Base-by-base conservation (phyloP, 225 moss, liverwort and hornwort species). In the Marchantia paleacea region DNA sequence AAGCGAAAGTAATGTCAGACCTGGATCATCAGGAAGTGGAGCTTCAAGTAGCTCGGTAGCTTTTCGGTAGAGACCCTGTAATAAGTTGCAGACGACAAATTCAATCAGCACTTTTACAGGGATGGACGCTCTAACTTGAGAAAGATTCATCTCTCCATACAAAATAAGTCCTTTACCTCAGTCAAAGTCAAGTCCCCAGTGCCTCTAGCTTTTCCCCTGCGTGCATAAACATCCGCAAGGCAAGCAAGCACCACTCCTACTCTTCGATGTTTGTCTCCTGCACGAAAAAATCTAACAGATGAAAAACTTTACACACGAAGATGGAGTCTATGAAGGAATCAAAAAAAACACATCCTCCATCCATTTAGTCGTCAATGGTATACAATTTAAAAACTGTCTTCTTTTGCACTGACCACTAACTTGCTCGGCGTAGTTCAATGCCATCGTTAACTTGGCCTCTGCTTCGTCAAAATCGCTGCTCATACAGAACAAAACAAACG, bases 11-110 rank as follows among this genome's bases (percentile, higher is more conserved):
- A 0, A 8, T 8, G 18, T 75, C 30, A 75, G 28, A 96, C 95
- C 93, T 85, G 91, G 89, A 67, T 79, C 75, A 88, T 96, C 91
- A 52, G 89, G 75, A 75, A 86, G 64, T 79, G 92, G 89, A 77
- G 91, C 90, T 86, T 88, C 83, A 80, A 96, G 81, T 51, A 94
- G 89, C 50, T 91, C 91, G 75, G 80, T 84, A 77, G 89, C 89
- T 84, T 86, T 92, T 68, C 94, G 89, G 72, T 91, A 92, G 10
- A 94, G 84, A 81, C 94, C 96, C 96, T 96, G 89, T 76, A 84
- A n/a, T 18, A 19, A 63, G 25, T 68, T 79, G 22, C 58, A 81
- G 26, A 50, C 25, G 64, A 71, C 26, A 53, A 25, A 26, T 10
- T 50, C 73, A 3, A 10, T 57, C 26, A 70, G 72, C 2, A 54